These are phyloP conservation scores for Bipolaris oryzae DNA, from an alignment of 2,329 filamentous ascomycete species.

Conservation along the genomic window DNA sequence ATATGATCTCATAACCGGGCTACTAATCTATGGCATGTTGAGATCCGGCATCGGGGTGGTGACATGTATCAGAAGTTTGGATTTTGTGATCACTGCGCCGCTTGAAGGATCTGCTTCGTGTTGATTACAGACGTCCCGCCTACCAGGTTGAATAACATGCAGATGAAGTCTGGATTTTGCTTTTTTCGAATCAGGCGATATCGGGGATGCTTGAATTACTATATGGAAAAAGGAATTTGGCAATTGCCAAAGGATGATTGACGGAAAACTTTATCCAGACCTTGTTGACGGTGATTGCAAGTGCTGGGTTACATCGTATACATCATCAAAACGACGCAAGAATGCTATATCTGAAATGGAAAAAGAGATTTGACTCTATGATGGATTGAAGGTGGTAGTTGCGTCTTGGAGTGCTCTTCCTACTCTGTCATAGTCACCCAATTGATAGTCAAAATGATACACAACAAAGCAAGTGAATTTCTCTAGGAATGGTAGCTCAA, in stretches of 20 bases:
- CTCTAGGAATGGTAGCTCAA: no score
- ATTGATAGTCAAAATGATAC: no score
- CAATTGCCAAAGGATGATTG: neutral
- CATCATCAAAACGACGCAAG: no score
- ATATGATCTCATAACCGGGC: neutral
- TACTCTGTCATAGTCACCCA: no score
- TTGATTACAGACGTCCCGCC: neutral
- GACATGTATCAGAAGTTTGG: neutral
- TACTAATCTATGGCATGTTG: neutral
- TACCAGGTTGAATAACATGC: no score
- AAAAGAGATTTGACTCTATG: no score
- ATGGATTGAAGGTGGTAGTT: no score
- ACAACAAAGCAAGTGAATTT: no score
- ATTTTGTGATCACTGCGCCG: neutral
- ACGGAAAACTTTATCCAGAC: neutral
- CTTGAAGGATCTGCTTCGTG: neutral
- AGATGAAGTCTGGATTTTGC: no score
- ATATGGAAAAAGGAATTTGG: neutral
- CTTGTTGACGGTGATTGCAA: neutral
- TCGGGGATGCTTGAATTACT: neutral
- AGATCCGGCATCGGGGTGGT: neutral
- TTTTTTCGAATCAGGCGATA: neutral
- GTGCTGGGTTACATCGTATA: no score
- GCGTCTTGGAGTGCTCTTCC: no score
- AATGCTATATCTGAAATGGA: no score